Base-by-base conservation (phyloP, 805 yeast species). In the Saccharomycopsis synnaedendra region DNA sequence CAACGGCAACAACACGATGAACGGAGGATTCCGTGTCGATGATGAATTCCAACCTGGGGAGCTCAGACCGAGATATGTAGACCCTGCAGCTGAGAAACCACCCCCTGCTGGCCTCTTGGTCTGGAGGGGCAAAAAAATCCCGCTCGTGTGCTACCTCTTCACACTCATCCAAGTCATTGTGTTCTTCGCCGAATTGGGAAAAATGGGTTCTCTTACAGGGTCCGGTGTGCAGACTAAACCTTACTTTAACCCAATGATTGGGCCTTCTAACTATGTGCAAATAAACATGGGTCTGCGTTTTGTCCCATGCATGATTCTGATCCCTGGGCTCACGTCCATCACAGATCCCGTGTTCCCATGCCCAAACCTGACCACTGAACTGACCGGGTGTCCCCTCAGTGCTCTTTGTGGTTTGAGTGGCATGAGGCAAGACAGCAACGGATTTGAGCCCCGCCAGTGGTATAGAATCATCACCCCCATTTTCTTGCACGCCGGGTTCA, bases 161-260 rank as follows among this genome's bases (percentile, higher is more conserved):
- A 68, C 80, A 0, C 39, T 64, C 6, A 67, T 72, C 19, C 80
- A 82, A 56, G 55, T 76, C 4, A 61, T 62, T 5, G 80, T 82
- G 5, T 82, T 82, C 57, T 69, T 80, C 5, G 81, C 71, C 8
- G 88, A 82, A 59, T 61, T 82, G 35, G 72, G 67, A 7, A 66
- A 64, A 48, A 77, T 78, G 84, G 72, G 77, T 4, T 56, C 59
- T 4, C 64, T 75, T 41, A 82, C 88, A 0, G 85, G 85, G 2
- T 69, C 74, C 10, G 76, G 82, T 3, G 71, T 82, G 51, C 85
- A 78, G 58, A 78, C 85, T 0, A 61, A 78, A 55, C 89, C 89
- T 4, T 74, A 76, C 51, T 79, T 82, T 66, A 82, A 82, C 58
- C 89, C 88, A 4, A 82, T 82, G 88, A 59, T 82, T 31, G 89